phyloP scores from a whole-genome alignment of 176 grass and related monocot genomes.

The Tillandsia leiboldiana region DNA sequence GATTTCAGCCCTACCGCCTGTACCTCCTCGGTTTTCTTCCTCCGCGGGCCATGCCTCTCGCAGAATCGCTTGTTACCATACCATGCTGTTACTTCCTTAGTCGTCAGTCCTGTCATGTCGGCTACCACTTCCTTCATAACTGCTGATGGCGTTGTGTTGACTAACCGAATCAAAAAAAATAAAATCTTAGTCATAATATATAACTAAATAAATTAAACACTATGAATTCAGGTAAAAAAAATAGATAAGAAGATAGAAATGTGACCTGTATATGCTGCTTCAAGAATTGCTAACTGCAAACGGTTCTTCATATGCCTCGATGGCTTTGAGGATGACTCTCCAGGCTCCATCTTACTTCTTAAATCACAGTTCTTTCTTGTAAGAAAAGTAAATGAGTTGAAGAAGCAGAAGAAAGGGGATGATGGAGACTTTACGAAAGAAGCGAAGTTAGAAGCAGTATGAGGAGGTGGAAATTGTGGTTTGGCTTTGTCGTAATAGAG shows the following conservation, averaged over 20 bases:
- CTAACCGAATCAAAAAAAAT: slow-evolving; percentile 1
- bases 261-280: slow-evolving; percentile 9
- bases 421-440: no score
- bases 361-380: no score
- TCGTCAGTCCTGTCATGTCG: slow-evolving; percentile 11
- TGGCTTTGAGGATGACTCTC: no score
- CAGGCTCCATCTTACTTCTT: no score
- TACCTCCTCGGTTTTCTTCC: background rate
- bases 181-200: background rate
- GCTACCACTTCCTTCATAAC: slow-evolving; percentile 14
- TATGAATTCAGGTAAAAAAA: background rate
- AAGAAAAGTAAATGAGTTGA: no score
- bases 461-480: no score
- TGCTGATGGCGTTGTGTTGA: slow-evolving; percentile 1
- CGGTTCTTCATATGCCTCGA: slow-evolving; percentile 16
- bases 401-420: no score
- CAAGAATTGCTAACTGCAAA: slow-evolving; percentile 14
- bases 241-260: background rate
- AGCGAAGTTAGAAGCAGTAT: no score
- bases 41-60: slow-evolving; percentile 16
- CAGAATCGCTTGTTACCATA: slow-evolving; percentile 12
- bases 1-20: no score
- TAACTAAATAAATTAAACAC: background rate
- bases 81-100: slow-evolving; percentile 15
- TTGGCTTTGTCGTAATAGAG: no score